These are phyloP conservation scores for Apophysomyces trapeziformis DNA, from an alignment of 371 early-diverging fungal genomes.

Conservation along the genomic window DNA sequence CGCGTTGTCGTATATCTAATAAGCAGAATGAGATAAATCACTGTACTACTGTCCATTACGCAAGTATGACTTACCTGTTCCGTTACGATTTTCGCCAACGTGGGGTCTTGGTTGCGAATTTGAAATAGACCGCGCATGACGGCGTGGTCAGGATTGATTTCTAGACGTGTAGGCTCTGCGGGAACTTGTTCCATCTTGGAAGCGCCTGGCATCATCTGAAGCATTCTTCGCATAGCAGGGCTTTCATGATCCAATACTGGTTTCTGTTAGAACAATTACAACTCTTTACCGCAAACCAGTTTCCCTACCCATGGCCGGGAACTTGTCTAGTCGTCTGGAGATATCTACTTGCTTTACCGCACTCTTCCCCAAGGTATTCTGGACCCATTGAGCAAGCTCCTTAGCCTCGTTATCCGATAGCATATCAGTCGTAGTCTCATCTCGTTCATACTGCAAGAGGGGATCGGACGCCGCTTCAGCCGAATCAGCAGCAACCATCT, in stretches of 20 bases:
- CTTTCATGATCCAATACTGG: constrained; percentile 76
- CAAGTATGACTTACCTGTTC: constrained; percentile 44
- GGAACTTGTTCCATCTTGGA: constrained; percentile 61
- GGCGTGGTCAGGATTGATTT: constrained; percentile 87
- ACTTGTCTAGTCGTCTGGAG: constrained; percentile 67
- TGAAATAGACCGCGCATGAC: constrained; percentile 72
- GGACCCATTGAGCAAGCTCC: constrained; percentile 71
- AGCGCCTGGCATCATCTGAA: constrained; percentile 76
- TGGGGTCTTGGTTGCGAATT: constrained; percentile 63
- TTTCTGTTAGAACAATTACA: neutral
- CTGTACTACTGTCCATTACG: neutral
- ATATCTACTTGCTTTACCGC: constrained; percentile 73
- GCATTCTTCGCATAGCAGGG: constrained; percentile 76
- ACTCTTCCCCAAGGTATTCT: constrained; percentile 61
- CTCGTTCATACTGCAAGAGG: constrained; percentile 50
- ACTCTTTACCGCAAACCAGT: neutral
- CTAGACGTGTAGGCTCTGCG: constrained; percentile 66
- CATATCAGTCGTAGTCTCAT: constrained; percentile 23
- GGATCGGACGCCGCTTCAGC: constrained; percentile 61
- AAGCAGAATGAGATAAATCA: neutral
- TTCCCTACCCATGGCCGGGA: constrained; percentile 70
- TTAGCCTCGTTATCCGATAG: constrained; percentile 62
- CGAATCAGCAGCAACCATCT: constrained; percentile 84
- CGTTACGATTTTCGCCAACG: constrained; percentile 66
- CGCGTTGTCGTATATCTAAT: constrained; percentile 77